These are phyloP conservation scores for Trifolium repens DNA, from an alignment of 306 rosid species.

Conservation along the genomic window DNA sequence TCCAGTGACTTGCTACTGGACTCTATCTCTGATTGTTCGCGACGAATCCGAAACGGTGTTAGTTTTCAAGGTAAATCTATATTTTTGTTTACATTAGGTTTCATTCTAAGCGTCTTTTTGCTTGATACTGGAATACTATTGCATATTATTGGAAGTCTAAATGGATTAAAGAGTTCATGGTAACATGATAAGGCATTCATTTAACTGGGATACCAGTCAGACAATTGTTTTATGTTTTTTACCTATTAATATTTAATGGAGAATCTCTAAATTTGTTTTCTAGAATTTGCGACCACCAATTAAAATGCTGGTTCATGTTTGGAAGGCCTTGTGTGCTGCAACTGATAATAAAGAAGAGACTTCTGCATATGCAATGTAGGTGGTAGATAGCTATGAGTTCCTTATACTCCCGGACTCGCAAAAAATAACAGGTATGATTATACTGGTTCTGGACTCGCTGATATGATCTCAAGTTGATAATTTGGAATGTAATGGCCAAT, in stretches of 20 bases:
- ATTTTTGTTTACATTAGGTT: conserved; percentile 2
- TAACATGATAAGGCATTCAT: conserved; percentile 15
- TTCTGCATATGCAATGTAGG: conserved; percentile 39
- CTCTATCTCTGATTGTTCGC: conserved; percentile 65
- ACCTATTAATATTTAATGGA: conserved; percentile 1
- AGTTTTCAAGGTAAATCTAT: conserved; percentile 68
- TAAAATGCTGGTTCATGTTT: conserved; percentile 82
- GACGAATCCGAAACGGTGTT: conserved; percentile 69
- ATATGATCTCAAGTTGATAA: conserved; percentile 8
- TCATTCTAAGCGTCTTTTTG: background rate
- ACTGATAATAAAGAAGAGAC: conserved; percentile 50
- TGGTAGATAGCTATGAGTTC: conserved; percentile 28
- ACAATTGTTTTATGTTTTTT: background rate
- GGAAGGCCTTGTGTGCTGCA: conserved; percentile 88
- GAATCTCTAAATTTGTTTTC: conserved; percentile 37
- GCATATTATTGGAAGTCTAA: conserved; percentile 27
- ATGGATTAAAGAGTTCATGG: conserved; percentile 1
- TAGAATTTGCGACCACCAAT: conserved; percentile 76
- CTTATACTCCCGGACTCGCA: background rate
- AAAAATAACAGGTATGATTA: background rate
- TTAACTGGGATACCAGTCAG: background rate
- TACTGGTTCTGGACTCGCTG: conserved; percentile 10
- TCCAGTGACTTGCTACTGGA: conserved; percentile 93
- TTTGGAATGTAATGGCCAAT: conserved; percentile 16
- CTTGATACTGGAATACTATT: background rate